phyloP scores from a whole-genome alignment of 2,329 filamentous ascomycete genomes.

The Hymenoscyphus infarciens region DNA sequence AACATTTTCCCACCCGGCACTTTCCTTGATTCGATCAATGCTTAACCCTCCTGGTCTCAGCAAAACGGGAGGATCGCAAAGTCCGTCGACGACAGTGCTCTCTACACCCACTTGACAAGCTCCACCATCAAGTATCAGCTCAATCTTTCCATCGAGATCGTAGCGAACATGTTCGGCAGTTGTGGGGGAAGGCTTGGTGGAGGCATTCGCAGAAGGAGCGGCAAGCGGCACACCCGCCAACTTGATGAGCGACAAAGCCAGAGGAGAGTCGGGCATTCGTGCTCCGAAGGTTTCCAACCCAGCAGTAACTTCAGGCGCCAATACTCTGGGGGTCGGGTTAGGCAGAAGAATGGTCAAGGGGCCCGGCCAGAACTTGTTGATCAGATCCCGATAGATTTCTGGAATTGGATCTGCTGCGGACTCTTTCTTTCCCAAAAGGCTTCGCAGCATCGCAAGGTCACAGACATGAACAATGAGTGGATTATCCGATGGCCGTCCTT shows the following conservation, averaged over 20 bases:
- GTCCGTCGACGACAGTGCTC: slow-evolving; percentile 91
- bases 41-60: slow-evolving; percentile 84
- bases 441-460: slow-evolving; percentile 51
- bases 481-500: slow-evolving; percentile 88
- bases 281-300: slow-evolving; percentile 81
- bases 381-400: slow-evolving; percentile 64
- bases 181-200: slow-evolving; percentile 88
- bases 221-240: slow-evolving; percentile 76
- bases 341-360: slow-evolving; percentile 88
- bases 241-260: slow-evolving; percentile 86
- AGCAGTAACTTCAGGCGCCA: slow-evolving; percentile 91
- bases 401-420: slow-evolving; percentile 34
- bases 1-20: slow-evolving; percentile 77
- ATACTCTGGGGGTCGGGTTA: slow-evolving; percentile 61
- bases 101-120: slow-evolving; percentile 86
- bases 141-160: slow-evolving; percentile 78
- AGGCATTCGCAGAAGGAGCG: slow-evolving; percentile 90
- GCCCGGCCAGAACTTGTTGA: slow-evolving; percentile 87
- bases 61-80: slow-evolving; percentile 76
- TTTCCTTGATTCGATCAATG: slow-evolving; percentile 70
- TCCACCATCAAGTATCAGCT: slow-evolving; percentile 85
- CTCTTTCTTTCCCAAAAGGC: slow-evolving; percentile 20
- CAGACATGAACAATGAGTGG: slow-evolving; percentile 91
- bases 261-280: slow-evolving; percentile 78
- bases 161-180: slow-evolving; percentile 84